Base-by-base conservation (phyloP, 768 basidiomycete species). In the Lepiota brunneoincarnata region DNA sequence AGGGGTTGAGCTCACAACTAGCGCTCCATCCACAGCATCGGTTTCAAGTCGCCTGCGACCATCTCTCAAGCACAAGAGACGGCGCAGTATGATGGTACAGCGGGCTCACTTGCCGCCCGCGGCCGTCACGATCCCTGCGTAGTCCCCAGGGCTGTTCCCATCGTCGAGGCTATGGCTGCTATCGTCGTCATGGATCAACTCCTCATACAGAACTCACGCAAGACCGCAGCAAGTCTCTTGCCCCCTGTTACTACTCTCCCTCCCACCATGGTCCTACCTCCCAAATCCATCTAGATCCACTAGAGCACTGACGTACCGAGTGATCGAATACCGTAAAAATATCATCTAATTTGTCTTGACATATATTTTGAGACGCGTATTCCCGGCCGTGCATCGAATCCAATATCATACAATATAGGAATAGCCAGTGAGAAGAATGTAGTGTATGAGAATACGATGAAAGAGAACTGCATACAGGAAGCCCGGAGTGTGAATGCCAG, bases 121-220 rank as follows among this genome's bases (percentile, higher is more conserved):
- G 97, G 97, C 11, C 80, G 97, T 49, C 96, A 98, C 71, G 96
- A 98, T 66, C 94, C 96, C 15, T 98, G 96, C 67, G 96, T 99
- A 41, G 93, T 99, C 4, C 96, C 96, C 38, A 86, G 94, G 43
- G 94, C 94, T 17, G 93, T 98, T 7, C 94, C 97, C 39, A 99
- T 99, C 63, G 96, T 98, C 40, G 97, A 99, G 73, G 85, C 92
- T 0, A 99, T 99, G 97, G 93, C 96, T 0, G 87, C 89, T 23
- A 78, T 98, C 45, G 96, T 98, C 55, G 80, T 97, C 60, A 92
- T 99, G 87, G 97, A 99, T 67, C 83, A 89, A 63, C 76, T 98
- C 54, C 79, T 98, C 37, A 84, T 91, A 54, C 96, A 98, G 72
- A 91, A 93, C 59, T 78, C 94, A 7, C 84, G 96, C 46, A 78